Evolutionary conservation across 768 basidiomycete genomes (phyloP).

Genomic region (Pluteus cervinus): DNA sequence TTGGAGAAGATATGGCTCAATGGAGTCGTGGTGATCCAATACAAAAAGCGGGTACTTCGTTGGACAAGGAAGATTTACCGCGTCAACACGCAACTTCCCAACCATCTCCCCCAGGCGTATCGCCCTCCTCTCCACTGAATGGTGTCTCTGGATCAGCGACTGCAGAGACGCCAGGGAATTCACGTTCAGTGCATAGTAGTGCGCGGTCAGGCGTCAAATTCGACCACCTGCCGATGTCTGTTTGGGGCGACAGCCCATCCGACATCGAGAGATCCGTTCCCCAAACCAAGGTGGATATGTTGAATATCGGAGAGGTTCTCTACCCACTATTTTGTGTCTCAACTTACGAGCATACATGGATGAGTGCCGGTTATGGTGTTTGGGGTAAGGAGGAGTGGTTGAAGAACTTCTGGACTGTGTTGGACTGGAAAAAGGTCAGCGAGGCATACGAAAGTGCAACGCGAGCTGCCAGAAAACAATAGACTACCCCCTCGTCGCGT

Average conservation of each 20-base stretch:
- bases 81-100: slow-evolving; percentile 15
- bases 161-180: slow-evolving; percentile 23
- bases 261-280: slow-evolving; percentile 10
- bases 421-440: slow-evolving; percentile 71
- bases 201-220: slow-evolving; percentile 5
- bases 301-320: slow-evolving; percentile 46
- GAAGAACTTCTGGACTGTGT: slow-evolving; percentile 74
- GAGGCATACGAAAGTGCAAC: slow-evolving; percentile 22
- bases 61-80: slow-evolving; percentile 7
- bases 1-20: slow-evolving; percentile 9
- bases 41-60: background rate
- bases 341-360: slow-evolving; percentile 83
- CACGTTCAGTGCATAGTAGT: slow-evolving; percentile 18
- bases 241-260: slow-evolving; percentile 2
- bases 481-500: no score
- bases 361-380: slow-evolving; percentile 77
- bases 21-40: slow-evolving; percentile 5
- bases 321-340: slow-evolving; percentile 75
- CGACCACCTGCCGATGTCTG: slow-evolving; percentile 5
- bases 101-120: slow-evolving; percentile 20
- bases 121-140: slow-evolving; percentile 37
- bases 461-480: no score
- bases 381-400: slow-evolving; percentile 91
- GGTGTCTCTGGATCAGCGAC: slow-evolving; percentile 28
- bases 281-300: slow-evolving; percentile 14